Conservation (phyloP, 2,329 filamentous ascomycete genomes). For the Coniochaeta prunicola region DNA sequence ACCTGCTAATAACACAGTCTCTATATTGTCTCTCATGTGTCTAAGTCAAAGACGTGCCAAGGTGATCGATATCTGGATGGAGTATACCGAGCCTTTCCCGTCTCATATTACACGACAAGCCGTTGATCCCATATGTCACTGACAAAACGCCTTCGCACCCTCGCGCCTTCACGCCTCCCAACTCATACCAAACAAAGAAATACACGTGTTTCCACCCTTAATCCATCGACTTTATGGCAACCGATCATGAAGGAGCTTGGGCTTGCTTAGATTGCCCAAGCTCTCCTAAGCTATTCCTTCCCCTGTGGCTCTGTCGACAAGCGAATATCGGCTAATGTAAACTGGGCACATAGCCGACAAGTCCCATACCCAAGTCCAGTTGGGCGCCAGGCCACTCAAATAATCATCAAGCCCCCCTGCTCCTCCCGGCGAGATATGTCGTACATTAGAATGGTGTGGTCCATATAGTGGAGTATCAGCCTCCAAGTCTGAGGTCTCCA, state of each 20-base stretch:
- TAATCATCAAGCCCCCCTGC: slow-evolving; percentile 14
- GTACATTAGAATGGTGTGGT: slow-evolving; percentile 64
- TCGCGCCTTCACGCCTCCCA: not conserved
- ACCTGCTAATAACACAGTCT: no score
- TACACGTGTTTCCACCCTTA: not conserved
- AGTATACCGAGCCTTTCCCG: not conserved
- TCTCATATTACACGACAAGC: not conserved
- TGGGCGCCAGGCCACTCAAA: slow-evolving; percentile 3
- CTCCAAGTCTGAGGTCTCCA: slow-evolving; percentile 42
- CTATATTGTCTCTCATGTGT: not conserved
- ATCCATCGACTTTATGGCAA: no score
- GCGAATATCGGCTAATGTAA: not conserved
- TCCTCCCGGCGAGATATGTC: slow-evolving; percentile 36
- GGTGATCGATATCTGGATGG: not conserved
- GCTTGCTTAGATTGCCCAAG: not conserved
- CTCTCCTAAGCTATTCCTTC: not conserved
- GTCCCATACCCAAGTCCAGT: not conserved
- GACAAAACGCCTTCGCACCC: no score
- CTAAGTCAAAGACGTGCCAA: not conserved
- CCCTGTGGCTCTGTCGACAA: not conserved
- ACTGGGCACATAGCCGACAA: not conserved
- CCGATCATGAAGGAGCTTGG: not conserved
- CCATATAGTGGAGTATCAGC: slow-evolving; percentile 63
- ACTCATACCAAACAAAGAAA: not conserved
- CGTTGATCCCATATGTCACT: not conserved